Evolutionary conservation across 345 rosid species (phyloP), one percentile per base, ranked within the genome.

Genomic region (Laguncularia racemosa): DNA sequence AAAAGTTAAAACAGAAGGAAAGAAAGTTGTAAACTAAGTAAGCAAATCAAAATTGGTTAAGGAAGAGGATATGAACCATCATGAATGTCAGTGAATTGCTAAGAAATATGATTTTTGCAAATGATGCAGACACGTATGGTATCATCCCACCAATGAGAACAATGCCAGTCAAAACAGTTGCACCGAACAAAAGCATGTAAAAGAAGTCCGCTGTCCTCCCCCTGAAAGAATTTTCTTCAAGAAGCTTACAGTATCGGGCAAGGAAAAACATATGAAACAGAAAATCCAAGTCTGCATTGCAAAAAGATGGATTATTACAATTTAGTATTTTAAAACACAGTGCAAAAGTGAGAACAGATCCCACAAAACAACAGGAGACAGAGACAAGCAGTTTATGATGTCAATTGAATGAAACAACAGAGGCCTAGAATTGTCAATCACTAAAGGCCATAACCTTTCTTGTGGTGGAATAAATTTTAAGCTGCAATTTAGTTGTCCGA

Each of bases 181-280:
- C 97, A 50, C 99, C 97, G 71, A 95, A 90, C 6, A 95, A 61
- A 19, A 95, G 95, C 99, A 95, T 88, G 83, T 88, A 93, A 64
- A 93, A 87, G 76, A 93, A 93, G 76, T 93, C 96, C 0, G 99
- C 99, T 17, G 97, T 93, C 76, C 90, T 87, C 57, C 96, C 97
- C 81, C 99, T 73, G 67, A 93, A 93, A 10, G 99, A 85, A 74
- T 93, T 93, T 76, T 93, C 97, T 76, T 93, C 99, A 0, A 90
- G 96, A 62, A 93, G 92, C 65, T 93, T 93, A 83, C 96, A 95
- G 84, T 95, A 95, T 16, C 97, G 93, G 44, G 95, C 93, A 17
- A 90, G 96, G 66, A 95, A 95, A 81, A 95, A 95, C 99, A 95
- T 95, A 64, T 88, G 99, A 67, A 95, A 95, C 91, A 90, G 67